Conservation (phyloP, 805 yeast species). For the Saturnispora mendoncae region DNA sequence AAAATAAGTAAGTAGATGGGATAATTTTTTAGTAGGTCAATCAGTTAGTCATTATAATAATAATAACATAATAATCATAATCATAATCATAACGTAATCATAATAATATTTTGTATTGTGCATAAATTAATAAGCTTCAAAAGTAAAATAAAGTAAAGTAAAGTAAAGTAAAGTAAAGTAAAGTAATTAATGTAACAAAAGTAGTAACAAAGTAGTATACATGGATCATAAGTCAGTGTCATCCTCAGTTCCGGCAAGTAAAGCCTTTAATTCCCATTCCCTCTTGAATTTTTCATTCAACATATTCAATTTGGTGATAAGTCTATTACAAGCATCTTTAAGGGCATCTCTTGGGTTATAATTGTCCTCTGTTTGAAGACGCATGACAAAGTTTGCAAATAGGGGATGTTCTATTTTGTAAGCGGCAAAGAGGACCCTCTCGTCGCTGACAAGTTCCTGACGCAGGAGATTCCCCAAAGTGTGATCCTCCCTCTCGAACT, state of each 20-base stretch:
- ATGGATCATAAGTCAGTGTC: constrained; percentile 25
- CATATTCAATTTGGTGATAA: constrained; percentile 69
- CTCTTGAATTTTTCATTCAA: constrained; percentile 72
- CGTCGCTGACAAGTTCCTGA: constrained; percentile 78
- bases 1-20: neutral
- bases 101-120: too few relatives aligned
- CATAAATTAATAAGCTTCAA: too few relatives aligned
- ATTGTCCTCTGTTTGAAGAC: constrained; percentile 94
- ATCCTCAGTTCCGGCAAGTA: constrained; percentile 46
- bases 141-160: too few relatives aligned
- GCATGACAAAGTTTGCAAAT: constrained; percentile 88
- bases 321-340: constrained; percentile 76
- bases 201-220: neutral
- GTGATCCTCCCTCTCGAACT: constrained; percentile 95
- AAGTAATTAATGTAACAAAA: neutral
- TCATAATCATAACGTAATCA: too few relatives aligned
- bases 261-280: constrained; percentile 88
- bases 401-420: constrained; percentile 97
- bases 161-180: too few relatives aligned
- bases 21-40: neutral
- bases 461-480: constrained; percentile 87
- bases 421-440: constrained; percentile 90
- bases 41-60: too few relatives aligned
- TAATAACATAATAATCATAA: too few relatives aligned
- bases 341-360: constrained; percentile 87